Conservation (phyloP, 768 basidiomycete genomes). For the Sistotremastrum suecicum region DNA sequence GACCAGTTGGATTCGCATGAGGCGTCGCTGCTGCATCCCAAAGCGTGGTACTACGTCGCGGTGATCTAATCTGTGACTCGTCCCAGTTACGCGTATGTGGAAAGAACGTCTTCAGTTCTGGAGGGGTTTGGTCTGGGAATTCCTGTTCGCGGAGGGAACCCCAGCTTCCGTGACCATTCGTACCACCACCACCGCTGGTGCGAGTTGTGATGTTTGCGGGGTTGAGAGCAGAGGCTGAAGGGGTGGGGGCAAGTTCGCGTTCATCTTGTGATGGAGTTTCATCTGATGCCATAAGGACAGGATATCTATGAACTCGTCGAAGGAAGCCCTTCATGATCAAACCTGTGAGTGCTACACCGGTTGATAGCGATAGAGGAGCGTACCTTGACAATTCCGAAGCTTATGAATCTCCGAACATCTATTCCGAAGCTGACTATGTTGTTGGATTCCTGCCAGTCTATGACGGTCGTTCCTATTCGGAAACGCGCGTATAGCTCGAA, state of each 20-base stretch:
- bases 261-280: constrained; percentile 6
- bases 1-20: too few relatives aligned
- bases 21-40: too few relatives aligned
- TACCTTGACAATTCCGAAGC: constrained; percentile 95
- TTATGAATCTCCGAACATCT: constrained; percentile 88
- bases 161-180: not conserved
- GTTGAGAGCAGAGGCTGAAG: not conserved
- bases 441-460: constrained; percentile 77
- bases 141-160: not conserved
- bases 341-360: not conserved
- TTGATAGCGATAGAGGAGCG: not conserved
- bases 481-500: constrained; percentile 78
- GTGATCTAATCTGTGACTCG: too few relatives aligned
- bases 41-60: too few relatives aligned
- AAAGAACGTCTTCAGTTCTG: not conserved
- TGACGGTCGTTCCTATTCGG: constrained; percentile 67
- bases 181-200: constrained; percentile 1
- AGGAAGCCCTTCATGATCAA: constrained; percentile 57
- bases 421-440: constrained; percentile 60
- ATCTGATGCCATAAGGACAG: constrained; percentile 45
- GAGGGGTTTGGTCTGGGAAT: not conserved
- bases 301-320: constrained; percentile 87
- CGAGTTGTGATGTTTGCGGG: not conserved
- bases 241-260: not conserved
- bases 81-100: too few relatives aligned